A percentile compares a stretch with the other conserved stretches of the same genome.
Conservation (phyloP, 345 rosid genomes). For the rapeseed (Brassica napus) region Da-Ae NC_063444.1:16653501-16654000, state of each 20-base stretch:
- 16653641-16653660: background rate
- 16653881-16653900: slow-evolving; percentile 9
- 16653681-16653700: slow-evolving; percentile 3
- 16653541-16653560: background rate
- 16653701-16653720: slow-evolving; percentile 18
- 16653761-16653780: background rate
- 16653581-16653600: background rate
- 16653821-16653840: background rate
- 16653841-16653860: background rate
- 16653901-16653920: background rate
- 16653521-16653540: background rate
- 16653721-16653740: slow-evolving; percentile 22
- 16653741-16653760: slow-evolving; percentile 22
- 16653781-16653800: background rate
- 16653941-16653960: background rate
- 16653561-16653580: background rate
- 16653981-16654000: slow-evolving; percentile 30
- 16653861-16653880: background rate
- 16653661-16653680: slow-evolving; percentile 10
- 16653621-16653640: background rate
- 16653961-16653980: slow-evolving; percentile 4
- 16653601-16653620: background rate
- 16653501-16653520: background rate
- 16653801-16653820: background rate
- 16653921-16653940: background rate